Evolutionary conservation across 371 early-diverging fungal genomes (phyloP).

Genomic region (Mortierella sp.): DNA sequence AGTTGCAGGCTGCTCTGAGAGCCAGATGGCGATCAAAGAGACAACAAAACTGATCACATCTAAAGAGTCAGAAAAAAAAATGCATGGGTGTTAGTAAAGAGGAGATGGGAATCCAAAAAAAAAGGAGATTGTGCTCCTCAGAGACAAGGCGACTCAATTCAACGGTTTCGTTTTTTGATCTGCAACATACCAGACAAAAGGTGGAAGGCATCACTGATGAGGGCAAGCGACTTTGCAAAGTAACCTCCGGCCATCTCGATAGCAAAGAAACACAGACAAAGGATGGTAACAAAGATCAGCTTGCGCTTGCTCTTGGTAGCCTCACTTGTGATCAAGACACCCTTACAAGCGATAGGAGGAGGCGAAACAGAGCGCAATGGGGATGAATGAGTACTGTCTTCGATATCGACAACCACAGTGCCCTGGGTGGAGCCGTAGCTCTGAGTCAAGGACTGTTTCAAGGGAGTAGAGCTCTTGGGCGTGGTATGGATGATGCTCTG

Average conservation of each 20-base stretch:
- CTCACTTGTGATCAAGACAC: slow-evolving; percentile 51
- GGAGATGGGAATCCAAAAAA: background rate
- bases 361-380: slow-evolving; percentile 32
- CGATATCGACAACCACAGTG: background rate
- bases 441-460: slow-evolving; percentile 27
- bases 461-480: slow-evolving; percentile 36
- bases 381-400: slow-evolving; percentile 28
- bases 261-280: slow-evolving; percentile 76
- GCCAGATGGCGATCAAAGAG: slow-evolving; percentile 77
- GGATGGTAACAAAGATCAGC: slow-evolving; percentile 50
- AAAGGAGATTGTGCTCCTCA: slow-evolving; percentile 1
- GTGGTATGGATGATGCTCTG: slow-evolving; percentile 31
- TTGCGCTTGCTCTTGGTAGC: slow-evolving; percentile 55
- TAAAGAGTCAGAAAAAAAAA: background rate
- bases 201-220: slow-evolving; percentile 84
- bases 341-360: slow-evolving; percentile 53
- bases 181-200: slow-evolving; percentile 64
- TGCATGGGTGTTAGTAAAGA: background rate
- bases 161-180: background rate
- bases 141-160: background rate
- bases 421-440: slow-evolving; percentile 24
- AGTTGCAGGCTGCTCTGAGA: slow-evolving; percentile 78
- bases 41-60: slow-evolving; percentile 83
- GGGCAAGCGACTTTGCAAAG: slow-evolving; percentile 75
- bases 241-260: slow-evolving; percentile 81